Percentiles rank a stretch among this genome's conserved stretches.
These are phyloP conservation scores for Spiraea crenata DNA, from an alignment of 331 rosid genomes.

Conservation along the genomic window DNA sequence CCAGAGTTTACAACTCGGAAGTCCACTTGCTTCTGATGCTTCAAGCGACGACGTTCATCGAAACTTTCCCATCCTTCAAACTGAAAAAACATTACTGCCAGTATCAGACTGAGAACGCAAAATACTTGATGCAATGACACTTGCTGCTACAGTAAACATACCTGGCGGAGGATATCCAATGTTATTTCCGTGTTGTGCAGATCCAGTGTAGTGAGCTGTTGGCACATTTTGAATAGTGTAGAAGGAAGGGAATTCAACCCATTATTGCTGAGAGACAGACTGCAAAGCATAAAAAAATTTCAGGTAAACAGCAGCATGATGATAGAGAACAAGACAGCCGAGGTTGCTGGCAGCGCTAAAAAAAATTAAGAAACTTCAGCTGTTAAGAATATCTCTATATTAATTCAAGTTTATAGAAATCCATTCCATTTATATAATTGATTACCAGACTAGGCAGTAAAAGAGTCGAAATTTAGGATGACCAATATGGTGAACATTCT, in stretches of 20 bases:
- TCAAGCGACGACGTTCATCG: conserved; percentile 67
- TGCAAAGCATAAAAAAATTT: conserved; percentile 23
- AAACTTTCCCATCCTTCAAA: conserved; percentile 85
- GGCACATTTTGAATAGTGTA: conserved; percentile 64
- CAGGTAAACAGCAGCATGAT: background rate
- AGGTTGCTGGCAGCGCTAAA: background rate
- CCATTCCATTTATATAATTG: background rate
- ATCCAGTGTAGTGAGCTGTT: conserved; percentile 72
- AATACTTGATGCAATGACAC: conserved; percentile 14
- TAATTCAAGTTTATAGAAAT: background rate
- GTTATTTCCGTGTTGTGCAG: conserved; percentile 90
- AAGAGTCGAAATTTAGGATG: background rate
- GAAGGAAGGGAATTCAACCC: conserved; percentile 77
- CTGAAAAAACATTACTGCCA: conserved; percentile 34
- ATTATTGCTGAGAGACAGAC: conserved; percentile 73
- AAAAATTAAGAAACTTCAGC: background rate
- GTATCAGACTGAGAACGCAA: conserved; percentile 4
- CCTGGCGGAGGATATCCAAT: conserved; percentile 77
- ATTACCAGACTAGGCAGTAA: background rate
- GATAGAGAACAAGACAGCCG: background rate
- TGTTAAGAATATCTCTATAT: background rate
- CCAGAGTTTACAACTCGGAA: conserved; percentile 65
- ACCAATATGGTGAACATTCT: no score
- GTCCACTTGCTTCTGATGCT: conserved; percentile 87
- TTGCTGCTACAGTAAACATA: conserved; percentile 21